A percentile compares a stretch with the other conserved stretches of the same genome.
Evolutionary conservation across 139 green algal species (phyloP).

Genomic region (Chlorella vulgaris): DNA sequence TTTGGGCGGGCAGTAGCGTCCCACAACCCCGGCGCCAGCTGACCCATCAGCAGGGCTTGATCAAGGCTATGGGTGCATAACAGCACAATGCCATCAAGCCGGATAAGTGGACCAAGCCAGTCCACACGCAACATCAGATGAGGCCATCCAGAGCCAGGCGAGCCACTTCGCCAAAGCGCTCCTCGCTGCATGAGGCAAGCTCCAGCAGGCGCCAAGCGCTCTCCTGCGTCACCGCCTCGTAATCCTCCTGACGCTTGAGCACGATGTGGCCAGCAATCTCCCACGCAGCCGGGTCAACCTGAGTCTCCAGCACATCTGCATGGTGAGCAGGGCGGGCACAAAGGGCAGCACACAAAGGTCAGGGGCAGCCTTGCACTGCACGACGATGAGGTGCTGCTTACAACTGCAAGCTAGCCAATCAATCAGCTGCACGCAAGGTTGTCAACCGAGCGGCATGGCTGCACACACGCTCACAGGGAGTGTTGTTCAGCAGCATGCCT

Average conservation of each 20-base stretch:
- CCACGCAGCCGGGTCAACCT: slow-evolving; percentile 94
- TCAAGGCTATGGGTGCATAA: too few species aligned
- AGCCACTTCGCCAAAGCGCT: slow-evolving; percentile 53
- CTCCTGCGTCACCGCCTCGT: slow-evolving; percentile 74
- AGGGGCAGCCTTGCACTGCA: too few species aligned
- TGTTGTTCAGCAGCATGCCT: too few species aligned
- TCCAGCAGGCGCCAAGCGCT: slow-evolving; percentile 69
- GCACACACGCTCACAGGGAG: too few species aligned
- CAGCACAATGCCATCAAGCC: too few species aligned
- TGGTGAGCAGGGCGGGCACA: not conserved
- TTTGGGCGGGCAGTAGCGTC: too few species aligned
- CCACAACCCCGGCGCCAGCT: too few species aligned
- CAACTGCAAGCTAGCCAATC: too few species aligned
- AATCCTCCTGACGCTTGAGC: slow-evolving; percentile 90
- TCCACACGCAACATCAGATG: not conserved
- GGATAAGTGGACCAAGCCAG: too few species aligned
- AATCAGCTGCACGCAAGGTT: not conserved
- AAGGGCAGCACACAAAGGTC: not conserved
- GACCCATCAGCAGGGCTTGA: too few species aligned
- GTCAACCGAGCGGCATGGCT: too few species aligned
- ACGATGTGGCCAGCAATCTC: slow-evolving; percentile 98
- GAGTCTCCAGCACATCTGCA: slow-evolving; percentile 35
- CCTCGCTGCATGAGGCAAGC: slow-evolving; percentile 66
- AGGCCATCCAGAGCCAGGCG: slow-evolving; percentile 41
- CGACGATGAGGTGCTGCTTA: too few species aligned